Evolutionary conservation across 108 stramenopile genomes (phyloP), one percentile per base, ranked within the genome.

Genomic region (Seminavis robusta): DNA sequence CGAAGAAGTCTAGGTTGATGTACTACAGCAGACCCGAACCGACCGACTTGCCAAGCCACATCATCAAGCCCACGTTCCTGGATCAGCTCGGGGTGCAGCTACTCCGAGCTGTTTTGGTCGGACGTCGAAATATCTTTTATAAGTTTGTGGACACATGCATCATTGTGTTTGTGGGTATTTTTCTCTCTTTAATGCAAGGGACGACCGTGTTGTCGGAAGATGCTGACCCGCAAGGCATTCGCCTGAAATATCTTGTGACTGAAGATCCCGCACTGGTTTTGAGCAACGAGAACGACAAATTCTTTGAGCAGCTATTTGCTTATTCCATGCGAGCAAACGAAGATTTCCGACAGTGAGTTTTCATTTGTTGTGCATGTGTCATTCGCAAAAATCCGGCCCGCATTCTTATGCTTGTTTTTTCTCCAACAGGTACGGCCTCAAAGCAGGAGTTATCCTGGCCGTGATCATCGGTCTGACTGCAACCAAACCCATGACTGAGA

Each of bases 381-480:
- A n/a, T n/a, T n/a, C n/a, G n/a, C n/a, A n/a, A n/a, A n/a, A n/a
- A n/a, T n/a, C n/a, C n/a, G n/a, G n/a, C n/a, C n/a, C n/a, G n/a
- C n/a, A n/a, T n/a, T n/a, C n/a, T n/a, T n/a, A n/a, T n/a, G n/a
- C n/a, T n/a, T n/a, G n/a, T n/a, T n/a, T n/a, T n/a, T n/a, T n/a
- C n/a, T n/a, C n/a, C n/a, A n/a, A n/a, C 16, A 48, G 55, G 27
- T 77, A 54, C 56, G 43, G 62, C 31, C 31, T 73, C 38, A 67
- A 64, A 44, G 50, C 69, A 28, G 71, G 71, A 1, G 13, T 73
- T 6, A 65, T 77, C 37, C 33, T 63, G 1, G 44, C 42, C n/a
- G 71, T 77, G 25, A 29, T 77, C 27, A 19, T 79, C 31, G 73
- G 69, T 15, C 40, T 79, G 27, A 50, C 49, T 27, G 55, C 73